phyloP scores from a whole-genome alignment of 2,329 filamentous ascomycete genomes.

The Claviceps sp. region DNA sequence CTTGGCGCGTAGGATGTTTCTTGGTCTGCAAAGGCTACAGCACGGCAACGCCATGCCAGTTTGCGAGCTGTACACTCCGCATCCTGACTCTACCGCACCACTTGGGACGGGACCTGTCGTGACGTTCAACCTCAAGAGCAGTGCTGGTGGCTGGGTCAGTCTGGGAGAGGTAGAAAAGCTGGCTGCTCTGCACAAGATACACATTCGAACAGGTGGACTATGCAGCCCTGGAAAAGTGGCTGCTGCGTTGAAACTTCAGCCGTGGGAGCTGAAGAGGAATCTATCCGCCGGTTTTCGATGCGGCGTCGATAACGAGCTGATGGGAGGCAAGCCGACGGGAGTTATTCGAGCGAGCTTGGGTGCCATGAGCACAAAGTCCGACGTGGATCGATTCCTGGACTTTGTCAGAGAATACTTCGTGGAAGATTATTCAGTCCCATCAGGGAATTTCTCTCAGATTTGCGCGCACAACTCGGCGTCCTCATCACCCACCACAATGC shows the following conservation, averaged over 20 bases:
- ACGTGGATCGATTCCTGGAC: conserved; percentile 57
- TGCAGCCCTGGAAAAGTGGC: conserved; percentile 88
- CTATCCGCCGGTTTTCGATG: conserved; percentile 78
- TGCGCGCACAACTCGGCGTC: not conserved
- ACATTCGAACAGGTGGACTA: conserved; percentile 75
- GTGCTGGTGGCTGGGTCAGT: conserved; percentile 59
- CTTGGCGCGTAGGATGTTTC: conserved; percentile 45
- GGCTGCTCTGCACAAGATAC: conserved; percentile 62
- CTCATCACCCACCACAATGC: conserved; percentile 7
- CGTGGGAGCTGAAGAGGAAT: conserved; percentile 73
- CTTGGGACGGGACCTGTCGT: conserved; percentile 57
- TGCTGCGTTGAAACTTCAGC: conserved; percentile 53
- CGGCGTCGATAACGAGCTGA: conserved; percentile 68
- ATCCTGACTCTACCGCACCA: conserved; percentile 12
- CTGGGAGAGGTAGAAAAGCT: conserved; percentile 81
- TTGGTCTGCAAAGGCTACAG: conserved; percentile 42
- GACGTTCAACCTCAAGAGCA: conserved; percentile 68
- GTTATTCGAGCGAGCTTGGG: conserved; percentile 76
- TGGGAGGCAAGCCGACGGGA: conserved; percentile 76
- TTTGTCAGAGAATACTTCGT: conserved; percentile 61
- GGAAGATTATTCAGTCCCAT: conserved; percentile 5
- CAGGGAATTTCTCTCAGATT: not conserved
- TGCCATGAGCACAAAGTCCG: conserved; percentile 70
- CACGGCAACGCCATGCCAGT: conserved; percentile 57
- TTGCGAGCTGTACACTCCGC: conserved; percentile 49